phyloP scores from a whole-genome alignment of 805 yeast species.

The Middelhovenomyces tepae region DNA sequence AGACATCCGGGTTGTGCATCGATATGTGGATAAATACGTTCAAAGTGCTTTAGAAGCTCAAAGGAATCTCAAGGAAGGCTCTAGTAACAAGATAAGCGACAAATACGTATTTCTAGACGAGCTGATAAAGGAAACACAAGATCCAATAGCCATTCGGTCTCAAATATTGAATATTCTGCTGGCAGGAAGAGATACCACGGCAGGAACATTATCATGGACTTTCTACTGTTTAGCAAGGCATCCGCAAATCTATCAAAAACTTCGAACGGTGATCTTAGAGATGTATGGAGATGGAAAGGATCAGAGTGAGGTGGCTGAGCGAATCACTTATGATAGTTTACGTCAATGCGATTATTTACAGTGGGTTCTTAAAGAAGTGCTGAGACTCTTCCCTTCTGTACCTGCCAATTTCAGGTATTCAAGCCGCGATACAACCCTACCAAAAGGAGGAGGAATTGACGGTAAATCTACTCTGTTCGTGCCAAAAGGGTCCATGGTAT shows the following conservation, averaged over 20 bases:
- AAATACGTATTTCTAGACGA: constrained; percentile 36
- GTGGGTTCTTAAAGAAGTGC: constrained; percentile 35
- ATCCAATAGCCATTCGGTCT: constrained; percentile 34
- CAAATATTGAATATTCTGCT: constrained; percentile 37
- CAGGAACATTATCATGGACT: constrained; percentile 33
- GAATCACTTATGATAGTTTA: constrained; percentile 32
- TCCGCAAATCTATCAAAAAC: constrained; percentile 30
- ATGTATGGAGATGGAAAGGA: constrained; percentile 21
- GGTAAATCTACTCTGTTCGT: constrained; percentile 28
- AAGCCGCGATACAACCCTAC: constrained; percentile 35
- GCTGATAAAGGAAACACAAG: constrained; percentile 36
- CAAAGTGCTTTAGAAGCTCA: constrained; percentile 15
- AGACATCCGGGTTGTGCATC: constrained; percentile 23
- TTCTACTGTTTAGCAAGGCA: constrained; percentile 34
- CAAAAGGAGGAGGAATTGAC: constrained; percentile 40
- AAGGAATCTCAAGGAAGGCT: constrained; percentile 26
- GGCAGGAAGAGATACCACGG: constrained; percentile 44
- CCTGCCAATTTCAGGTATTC: constrained; percentile 38
- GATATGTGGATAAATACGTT: constrained; percentile 26
- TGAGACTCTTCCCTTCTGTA: constrained; percentile 40
- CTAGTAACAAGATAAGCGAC: constrained; percentile 3
- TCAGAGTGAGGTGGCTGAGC: no score
- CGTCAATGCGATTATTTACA: constrained; percentile 37
- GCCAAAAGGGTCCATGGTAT: constrained; percentile 31
- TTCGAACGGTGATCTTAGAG: constrained; percentile 24